phyloP scores from a whole-genome alignment of 2,329 filamentous ascomycete species.

The Pseudogymnoascus sp. region DNA sequence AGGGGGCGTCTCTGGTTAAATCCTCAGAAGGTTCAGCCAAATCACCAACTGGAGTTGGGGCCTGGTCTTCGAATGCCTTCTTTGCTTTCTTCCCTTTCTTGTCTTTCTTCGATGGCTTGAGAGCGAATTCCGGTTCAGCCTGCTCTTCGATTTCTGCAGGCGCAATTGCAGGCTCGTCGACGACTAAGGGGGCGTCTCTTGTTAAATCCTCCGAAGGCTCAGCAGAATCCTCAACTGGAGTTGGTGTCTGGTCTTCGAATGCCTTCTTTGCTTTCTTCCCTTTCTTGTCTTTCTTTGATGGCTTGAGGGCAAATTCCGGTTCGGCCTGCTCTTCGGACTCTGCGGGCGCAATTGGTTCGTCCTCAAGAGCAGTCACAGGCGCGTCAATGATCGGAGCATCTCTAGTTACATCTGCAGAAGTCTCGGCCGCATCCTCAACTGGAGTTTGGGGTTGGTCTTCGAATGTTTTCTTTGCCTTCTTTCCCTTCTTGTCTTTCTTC shows the following conservation, averaged over 20 bases:
- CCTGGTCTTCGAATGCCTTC: not conserved
- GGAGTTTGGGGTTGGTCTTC: not conserved
- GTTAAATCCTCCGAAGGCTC: not conserved
- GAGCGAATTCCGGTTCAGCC: not conserved
- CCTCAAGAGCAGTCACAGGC: not conserved
- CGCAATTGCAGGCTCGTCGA: not conserved
- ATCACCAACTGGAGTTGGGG: not conserved
- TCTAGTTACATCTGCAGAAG: not conserved
- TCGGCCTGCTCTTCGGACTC: not conserved
- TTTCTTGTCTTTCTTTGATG: conserved; percentile 19
- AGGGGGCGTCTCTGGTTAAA: not conserved
- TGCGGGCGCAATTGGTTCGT: not conserved
- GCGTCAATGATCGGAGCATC: not conserved
- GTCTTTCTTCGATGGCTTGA: conserved; percentile 14
- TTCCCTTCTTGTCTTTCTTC: conserved; percentile 25
- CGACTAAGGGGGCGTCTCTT: not conserved
- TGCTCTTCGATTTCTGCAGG: not conserved
- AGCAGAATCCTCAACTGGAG: not conserved
- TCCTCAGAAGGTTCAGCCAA: not conserved
- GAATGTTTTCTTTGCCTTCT: conserved; percentile 27
- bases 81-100: conserved; percentile 32
- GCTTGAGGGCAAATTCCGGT: not conserved
- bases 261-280: conserved; percentile 31
- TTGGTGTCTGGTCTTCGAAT: not conserved
- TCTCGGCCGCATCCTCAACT: not conserved